Evolutionary conservation across 2,329 filamentous ascomycete genomes (phyloP), one percentile per base, ranked within the genome.

Genomic region (Ophidiomyces ophidiicola): DNA sequence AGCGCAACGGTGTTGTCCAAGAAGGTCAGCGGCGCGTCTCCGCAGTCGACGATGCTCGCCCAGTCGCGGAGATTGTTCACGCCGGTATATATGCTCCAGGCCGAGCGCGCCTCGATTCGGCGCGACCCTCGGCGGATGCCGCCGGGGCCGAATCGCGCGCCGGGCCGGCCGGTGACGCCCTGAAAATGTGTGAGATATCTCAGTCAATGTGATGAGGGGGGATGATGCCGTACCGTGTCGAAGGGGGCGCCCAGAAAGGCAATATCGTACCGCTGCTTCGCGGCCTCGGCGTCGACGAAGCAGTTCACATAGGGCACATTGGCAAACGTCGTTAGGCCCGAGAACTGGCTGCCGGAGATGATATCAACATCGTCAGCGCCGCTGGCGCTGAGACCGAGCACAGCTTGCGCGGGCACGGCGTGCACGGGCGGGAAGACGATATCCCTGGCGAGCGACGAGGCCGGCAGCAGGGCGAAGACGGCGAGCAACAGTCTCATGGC

Each of bases 21-120:
- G 0, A 86, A 85, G 0, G 80, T 83, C 48, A 92, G 70, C 15
- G 86, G 85, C 39, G 93, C 85, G 56, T 94, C 87, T 32, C 86
- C 86, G 58, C 87, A 94, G 66, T 94, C 87, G 36, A 88, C 67
- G 44, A 94, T 74, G 29, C 66, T 76, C 0, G 82, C 80, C 80
- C 81, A 88, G 38, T 72, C 79, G 24, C 67, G 66, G 62, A 90
- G 93, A 0, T 85, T 38, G 85, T 94, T 94, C 49, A 92, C 70
- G 26, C 71, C 71, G 1, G 83, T 84, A 15, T 85, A 77, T 2
- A 81, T 74, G 61, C 94, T 93, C 71, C 82, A 86, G 53, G 80
- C 81, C 29, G 83, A 75, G 58, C 82, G 82, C 3, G 76, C 72
- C 7, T 79, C 84, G 61, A 93, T 86, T 12, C 86, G 77, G 5